Base-by-base conservation (phyloP, 1,284 basidiomycete genomes). In the Schizophyllum amplum region DNA sequence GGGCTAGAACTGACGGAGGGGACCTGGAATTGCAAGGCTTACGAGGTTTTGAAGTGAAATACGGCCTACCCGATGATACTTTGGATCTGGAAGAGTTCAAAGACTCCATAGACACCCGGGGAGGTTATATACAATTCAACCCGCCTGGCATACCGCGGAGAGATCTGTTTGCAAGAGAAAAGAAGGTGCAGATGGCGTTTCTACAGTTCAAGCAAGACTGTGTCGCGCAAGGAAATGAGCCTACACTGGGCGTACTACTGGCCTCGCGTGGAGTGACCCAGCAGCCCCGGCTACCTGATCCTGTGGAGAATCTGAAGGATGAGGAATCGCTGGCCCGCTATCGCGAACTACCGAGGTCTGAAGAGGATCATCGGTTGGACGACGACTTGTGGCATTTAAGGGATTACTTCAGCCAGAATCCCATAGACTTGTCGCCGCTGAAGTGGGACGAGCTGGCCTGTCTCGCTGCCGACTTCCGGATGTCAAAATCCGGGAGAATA, bases 51-150 rank as follows among this genome's bases (percentile, higher is more conserved):
- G 53, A 53, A 4, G 60, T 57, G 15, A 56, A 52, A n/a, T 60
- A 57, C 13, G 24, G 49, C 9, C 48, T 23, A 1, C 17, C 13
- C 3, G 51, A 52, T 9, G 55, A 56, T 55, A 55, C 60, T 4
- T 50, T 62, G 13, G 47, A 61, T 7, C 26, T 62, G 3, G 64
- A 60, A n/a, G 58, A 58, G n/a, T 60, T 62, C 51, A 52, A 61
- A 23, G 57, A 62, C 13, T 59, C 53, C 33, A 56, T 62, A 59
- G 56, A 57, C 59, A 33, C 42, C 1, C 24, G 56, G 1, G 56
- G 54, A 33, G 58, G 59, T 1, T 60, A 50, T 25, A 27, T 57
- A 24, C 60, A 25, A 5, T n/a, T n/a, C n/a, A n/a, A n/a, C n/a
- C n/a, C n/a, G n/a, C n/a, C n/a, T n/a, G n/a, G n/a, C n/a, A n/a